Base-by-base conservation (phyloP, 805 yeast species). In the Saccharomyces paradoxus region DNA sequence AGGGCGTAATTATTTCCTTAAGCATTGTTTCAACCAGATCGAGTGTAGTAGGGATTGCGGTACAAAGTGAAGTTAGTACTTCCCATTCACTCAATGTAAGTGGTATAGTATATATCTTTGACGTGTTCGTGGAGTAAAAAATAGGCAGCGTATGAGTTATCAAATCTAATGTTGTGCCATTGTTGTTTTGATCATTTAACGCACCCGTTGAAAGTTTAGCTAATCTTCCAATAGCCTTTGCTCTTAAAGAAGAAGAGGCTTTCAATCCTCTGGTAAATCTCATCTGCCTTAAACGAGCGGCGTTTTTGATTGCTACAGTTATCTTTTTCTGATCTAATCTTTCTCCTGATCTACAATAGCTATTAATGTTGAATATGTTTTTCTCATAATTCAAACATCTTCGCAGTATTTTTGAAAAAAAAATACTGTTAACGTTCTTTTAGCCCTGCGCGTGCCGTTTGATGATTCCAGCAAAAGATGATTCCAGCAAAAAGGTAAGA, bases 41-140 rank as follows among this genome's bases (percentile, higher is more conserved):
- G 26, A 63, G 60, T 37, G 68, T 69, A 50, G 67, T 55, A 9
- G 72, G 69, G 4, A 55, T 54, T 3, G 76, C 63, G 10, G 75
- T 62, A 56, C 83, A 74, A n/a, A 82, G 67, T 0, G 86, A 81
- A 46, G 77, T 53, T 51, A 83, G 65, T 12, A 80, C 75, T 60
- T 83, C 87, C 63, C 77, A 74, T 56, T 83, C 86, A 55, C 77
- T 79, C 44, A 74, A 68, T 1, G 81, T 69, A 56, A 81, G 72
- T 14, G 81, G 78, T 17, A 77, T 75, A 4, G 70, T 63, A 37
- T 63, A 65, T 6, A 69, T 50, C 49, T 65, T 65, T 1, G 66
- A 56, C 1, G 58, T 54, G 29, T 66, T 55, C 1, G 65, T 58
- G 1, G 70, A 62, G 47, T 65, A 65, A 37, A 59, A 62, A 7